Evolutionary conservation across 1,284 basidiomycete species (phyloP), one percentile per base, ranked within the genome.

Genomic region (Heterobasidion annosum): DNA sequence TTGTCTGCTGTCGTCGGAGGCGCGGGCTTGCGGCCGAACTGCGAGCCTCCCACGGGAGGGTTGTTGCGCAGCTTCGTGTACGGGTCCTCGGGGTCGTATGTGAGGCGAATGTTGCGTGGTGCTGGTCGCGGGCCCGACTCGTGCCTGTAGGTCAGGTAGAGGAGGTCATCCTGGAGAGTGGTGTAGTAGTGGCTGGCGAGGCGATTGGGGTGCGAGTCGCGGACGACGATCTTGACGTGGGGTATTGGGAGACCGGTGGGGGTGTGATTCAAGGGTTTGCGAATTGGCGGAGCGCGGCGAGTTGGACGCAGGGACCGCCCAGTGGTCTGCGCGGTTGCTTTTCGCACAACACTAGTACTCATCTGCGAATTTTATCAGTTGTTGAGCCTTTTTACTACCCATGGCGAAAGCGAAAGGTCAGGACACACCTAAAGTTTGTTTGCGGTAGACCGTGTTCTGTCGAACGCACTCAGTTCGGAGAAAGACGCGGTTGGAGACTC

Each of bases 71-170:
- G 77, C 68, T 83, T 83, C 13, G 83, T 74, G 73, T 93, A 95
- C 3, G 92, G 91, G 64, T 93, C 82, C 13, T 77, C 65, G 0
- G 88, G 82, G 68, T 93, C 87, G 77, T 84, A 93, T 12, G 73
- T 78, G 52, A 85, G 82, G 48, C 85, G 79, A 51, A 84, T 80
- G 44, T 77, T 67, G 49, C 83, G 79, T 0, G 78, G 73, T 6
- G 77, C 72, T 16, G 79, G 74, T 35, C 76, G 78, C 0, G 77
- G 67, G 5, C 67, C 73, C 50, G 75, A 70, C 62, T 81, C 79
- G 70, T 96, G 93, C 56, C 85, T 77, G 75, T 97, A 98, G 51
- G 90, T 91, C 82, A 98, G 90, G 79, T 99, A 99, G 77, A 99
- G 83, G 61, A 97, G 74, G 72, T 98, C 83, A 63, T 93, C 86